Base-by-base conservation (phyloP, 202 grass and related monocot species). In the Hordeum pubiflorum region DNA sequence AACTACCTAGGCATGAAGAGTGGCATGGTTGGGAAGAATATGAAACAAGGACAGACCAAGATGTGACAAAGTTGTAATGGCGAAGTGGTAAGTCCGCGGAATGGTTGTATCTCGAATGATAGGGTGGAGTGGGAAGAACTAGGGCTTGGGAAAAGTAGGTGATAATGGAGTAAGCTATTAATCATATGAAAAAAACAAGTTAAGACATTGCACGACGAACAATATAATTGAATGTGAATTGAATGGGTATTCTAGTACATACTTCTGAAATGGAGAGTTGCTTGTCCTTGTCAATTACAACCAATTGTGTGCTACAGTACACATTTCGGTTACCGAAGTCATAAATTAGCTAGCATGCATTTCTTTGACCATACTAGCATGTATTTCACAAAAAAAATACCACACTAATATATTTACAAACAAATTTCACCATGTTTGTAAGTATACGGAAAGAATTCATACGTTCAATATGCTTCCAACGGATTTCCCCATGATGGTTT, bases 301-400 rank as follows among this genome's bases (percentile, higher is more conserved):
- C 7, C 26, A 61, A 33, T 0, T 1, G 1, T 60, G 24, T 15
- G 60, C 15, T 1, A 5, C 18, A 1, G 1, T 43, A 4, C 14
- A 62, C 31, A 9, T 27, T 40, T 41, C 14, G 80, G 80, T 74
- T 56, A 63, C 26, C 75, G 83, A 69, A 74, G 62, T 13, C 22
- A 22, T 57, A 84, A 82, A 86, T 58, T 57, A 82, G 70, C 21
- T 18, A 65, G 58, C 58, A 52, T 67, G 22, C 41, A 78, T 81
- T 78, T 50, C 9, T 79, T 78, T 82, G 67, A 86, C 74, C 18
- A 3, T 21, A 62, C 17, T 66, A 50, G 17, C 10, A 5, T 57
- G 17, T 84, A 32, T 52, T 52, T 73, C 39, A 50, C 46, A 68
- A 17, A 17, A 17, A 5, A 50, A 27, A 50, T 73, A 73, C 69